Evolutionary conservation across 768 basidiomycete species (phyloP).

Genomic region (Hortiboletus flavorubellus): DNA sequence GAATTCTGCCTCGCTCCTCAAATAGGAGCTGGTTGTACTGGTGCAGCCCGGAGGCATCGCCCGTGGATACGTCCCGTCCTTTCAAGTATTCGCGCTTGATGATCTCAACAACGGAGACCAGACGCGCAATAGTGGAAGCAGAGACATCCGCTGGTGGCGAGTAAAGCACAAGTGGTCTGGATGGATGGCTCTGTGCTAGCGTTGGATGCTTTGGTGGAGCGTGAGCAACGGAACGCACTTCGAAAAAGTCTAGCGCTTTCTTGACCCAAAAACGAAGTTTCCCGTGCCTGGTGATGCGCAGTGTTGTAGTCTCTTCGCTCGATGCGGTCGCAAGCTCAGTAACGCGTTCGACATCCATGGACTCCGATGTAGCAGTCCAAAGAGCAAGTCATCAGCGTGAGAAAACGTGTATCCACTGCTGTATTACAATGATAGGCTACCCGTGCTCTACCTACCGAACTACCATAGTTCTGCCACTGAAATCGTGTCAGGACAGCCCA

Average conservation of each 20-base stretch:
- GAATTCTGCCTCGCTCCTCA: constrained; percentile 29
- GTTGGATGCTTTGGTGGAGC: constrained; percentile 5
- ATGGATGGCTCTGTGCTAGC: constrained; percentile 42
- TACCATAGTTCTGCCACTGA: constrained; percentile 56
- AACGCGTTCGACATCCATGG: constrained; percentile 17
- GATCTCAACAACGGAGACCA: constrained; percentile 79
- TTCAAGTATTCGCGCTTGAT: constrained; percentile 79
- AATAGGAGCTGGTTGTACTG: constrained; percentile 74
- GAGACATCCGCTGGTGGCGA: constrained; percentile 47
- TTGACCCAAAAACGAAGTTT: constrained; percentile 53
- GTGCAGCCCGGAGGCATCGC: constrained; percentile 54
- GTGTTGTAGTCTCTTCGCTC: constrained; percentile 1
- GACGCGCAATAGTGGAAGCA: constrained; percentile 48
- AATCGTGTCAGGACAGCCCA: constrained; percentile 8
- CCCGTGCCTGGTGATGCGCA: constrained; percentile 55
- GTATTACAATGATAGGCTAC: neutral
- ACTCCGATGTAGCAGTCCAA: neutral
- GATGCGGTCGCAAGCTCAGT: constrained; percentile 1
- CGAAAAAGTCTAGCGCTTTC: constrained; percentile 50
- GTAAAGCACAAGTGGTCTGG: constrained; percentile 52
- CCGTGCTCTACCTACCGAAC: constrained; percentile 38
- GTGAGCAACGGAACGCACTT: constrained; percentile 37
- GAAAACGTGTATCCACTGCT: constrained; percentile 3
- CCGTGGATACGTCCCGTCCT: constrained; percentile 41
- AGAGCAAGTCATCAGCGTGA: constrained; percentile 14